phyloP scores from a whole-genome alignment of 768 basidiomycete genomes.

The Macrolepiota dolichaula region DNA sequence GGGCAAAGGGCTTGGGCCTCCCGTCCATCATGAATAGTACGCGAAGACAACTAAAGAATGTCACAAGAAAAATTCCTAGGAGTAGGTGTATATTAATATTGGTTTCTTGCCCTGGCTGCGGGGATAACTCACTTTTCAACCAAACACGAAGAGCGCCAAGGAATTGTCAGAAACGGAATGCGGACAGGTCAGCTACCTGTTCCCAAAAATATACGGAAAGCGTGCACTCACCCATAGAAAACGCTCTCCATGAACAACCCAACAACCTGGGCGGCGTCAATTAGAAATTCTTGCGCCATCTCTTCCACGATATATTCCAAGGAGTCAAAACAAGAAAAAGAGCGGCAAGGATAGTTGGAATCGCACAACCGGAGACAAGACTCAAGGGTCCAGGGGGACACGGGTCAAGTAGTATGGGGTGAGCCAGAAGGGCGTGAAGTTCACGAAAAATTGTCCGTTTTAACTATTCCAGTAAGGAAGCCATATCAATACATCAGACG shows the following conservation, averaged over 20 bases:
- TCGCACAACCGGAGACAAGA: background rate
- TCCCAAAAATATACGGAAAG: background rate
- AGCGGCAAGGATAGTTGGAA: background rate
- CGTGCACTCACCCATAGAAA: constrained; percentile 31
- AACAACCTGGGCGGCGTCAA: constrained; percentile 36
- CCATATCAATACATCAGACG: background rate
- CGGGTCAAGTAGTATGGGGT: background rate
- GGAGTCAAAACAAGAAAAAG: background rate
- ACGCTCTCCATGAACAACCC: constrained; percentile 39
- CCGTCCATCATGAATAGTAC: constrained; percentile 30
- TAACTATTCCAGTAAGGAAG: background rate
- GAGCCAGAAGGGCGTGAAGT: background rate
- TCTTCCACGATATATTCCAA: background rate
- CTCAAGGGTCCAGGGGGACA: background rate
- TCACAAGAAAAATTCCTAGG: constrained; percentile 34
- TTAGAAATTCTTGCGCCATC: constrained; percentile 25
- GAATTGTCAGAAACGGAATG: background rate
- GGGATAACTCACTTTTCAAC: background rate
- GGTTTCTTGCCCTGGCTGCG: background rate
- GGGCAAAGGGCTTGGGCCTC: constrained; percentile 21
- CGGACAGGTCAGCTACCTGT: background rate
- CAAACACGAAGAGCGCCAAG: background rate
- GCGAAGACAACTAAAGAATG: constrained; percentile 32
- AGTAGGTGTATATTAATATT: background rate
- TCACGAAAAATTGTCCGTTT: background rate